Evolutionary conservation across 2,329 filamentous ascomycete species (phyloP).

Genomic region (Fusarium nygamai): DNA sequence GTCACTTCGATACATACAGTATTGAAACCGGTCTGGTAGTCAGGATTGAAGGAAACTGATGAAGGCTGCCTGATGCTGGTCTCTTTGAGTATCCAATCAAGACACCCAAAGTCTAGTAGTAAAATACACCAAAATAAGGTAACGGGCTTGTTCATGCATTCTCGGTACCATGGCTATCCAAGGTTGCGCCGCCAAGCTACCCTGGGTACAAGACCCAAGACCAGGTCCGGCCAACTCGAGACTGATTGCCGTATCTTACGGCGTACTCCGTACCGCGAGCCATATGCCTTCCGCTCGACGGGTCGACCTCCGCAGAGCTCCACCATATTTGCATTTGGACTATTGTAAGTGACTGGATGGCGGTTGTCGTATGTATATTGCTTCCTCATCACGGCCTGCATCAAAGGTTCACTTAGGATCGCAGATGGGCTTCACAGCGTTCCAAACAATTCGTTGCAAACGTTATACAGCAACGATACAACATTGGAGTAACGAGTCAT

Average conservation of each 20-base stretch:
- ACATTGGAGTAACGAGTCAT: conserved; percentile 27
- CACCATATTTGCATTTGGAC: not conserved
- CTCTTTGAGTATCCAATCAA: conserved; percentile 31
- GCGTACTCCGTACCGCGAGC: conserved; percentile 19
- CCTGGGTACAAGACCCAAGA: conserved; percentile 25
- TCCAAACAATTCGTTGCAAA: not conserved
- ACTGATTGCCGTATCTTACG: conserved; percentile 22
- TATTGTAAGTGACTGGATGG: not conserved
- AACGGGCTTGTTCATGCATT: conserved; percentile 3
- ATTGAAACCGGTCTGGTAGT: conserved; percentile 6
- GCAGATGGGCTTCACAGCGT: not conserved
- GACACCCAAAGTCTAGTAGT: conserved; percentile 28
- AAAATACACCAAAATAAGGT: conserved; percentile 18
- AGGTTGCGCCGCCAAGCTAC: conserved; percentile 22
- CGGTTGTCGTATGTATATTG: not conserved
- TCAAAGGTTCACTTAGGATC: conserved; percentile 5
- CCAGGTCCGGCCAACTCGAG: conserved; percentile 21
- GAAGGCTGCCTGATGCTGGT: conserved; percentile 12
- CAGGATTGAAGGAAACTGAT: conserved; percentile 25
- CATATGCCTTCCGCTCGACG: conserved; percentile 22
- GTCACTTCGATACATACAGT: conserved; percentile 3
- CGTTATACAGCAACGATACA: not conserved
- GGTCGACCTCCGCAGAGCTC: conserved; percentile 19
- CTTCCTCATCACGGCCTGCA: not conserved
- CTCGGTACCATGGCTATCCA: conserved; percentile 30